These are phyloP conservation scores for Coemansia sp. DNA, from an alignment of 192 early-diverging fungal species.

Conservation along the genomic window DNA sequence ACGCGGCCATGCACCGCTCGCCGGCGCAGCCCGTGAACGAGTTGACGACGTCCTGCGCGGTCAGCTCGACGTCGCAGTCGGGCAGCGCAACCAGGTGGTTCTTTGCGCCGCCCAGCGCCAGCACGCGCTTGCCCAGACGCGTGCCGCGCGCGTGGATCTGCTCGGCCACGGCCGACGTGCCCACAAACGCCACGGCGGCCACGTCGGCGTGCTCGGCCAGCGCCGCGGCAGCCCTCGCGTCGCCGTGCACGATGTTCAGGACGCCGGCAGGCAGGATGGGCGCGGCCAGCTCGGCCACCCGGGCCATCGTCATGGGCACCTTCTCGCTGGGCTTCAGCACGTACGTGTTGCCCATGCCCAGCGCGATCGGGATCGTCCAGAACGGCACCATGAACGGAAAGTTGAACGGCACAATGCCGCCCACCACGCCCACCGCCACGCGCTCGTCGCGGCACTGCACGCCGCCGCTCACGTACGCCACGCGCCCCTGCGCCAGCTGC, in stretches of 20 bases:
- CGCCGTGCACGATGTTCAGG: slow-evolving; percentile 73
- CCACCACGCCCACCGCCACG: slow-evolving; percentile 72
- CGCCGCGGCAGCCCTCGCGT: slow-evolving; percentile 49
- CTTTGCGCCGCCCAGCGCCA: slow-evolving; percentile 71
- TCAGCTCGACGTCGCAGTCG: slow-evolving; percentile 75
- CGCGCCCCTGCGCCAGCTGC: slow-evolving; percentile 60
- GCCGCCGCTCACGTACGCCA: slow-evolving; percentile 64
- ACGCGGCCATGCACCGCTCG: slow-evolving; percentile 77
- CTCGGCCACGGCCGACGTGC: slow-evolving; percentile 75
- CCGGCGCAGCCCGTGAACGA: slow-evolving; percentile 77
- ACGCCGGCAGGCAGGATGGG: slow-evolving; percentile 70
- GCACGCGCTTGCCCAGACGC: slow-evolving; percentile 63
- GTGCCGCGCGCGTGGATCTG: slow-evolving; percentile 51
- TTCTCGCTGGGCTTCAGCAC: slow-evolving; percentile 82
- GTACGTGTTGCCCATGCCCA: slow-evolving; percentile 69
- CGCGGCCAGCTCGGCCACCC: slow-evolving; percentile 58
- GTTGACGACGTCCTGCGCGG: slow-evolving; percentile 72
- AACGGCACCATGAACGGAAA: slow-evolving; percentile 85
- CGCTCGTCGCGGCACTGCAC: slow-evolving; percentile 66
- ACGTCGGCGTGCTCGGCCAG: slow-evolving; percentile 64
- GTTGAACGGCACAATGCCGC: slow-evolving; percentile 78
- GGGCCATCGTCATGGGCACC: slow-evolving; percentile 76
- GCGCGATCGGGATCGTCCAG: slow-evolving; percentile 77
- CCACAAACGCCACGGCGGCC: slow-evolving; percentile 75
- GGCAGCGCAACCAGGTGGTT: slow-evolving; percentile 80